These are phyloP conservation scores for Hansenula anomala DNA, from an alignment of 1,139 yeast species.

Conservation along the genomic window DNA sequence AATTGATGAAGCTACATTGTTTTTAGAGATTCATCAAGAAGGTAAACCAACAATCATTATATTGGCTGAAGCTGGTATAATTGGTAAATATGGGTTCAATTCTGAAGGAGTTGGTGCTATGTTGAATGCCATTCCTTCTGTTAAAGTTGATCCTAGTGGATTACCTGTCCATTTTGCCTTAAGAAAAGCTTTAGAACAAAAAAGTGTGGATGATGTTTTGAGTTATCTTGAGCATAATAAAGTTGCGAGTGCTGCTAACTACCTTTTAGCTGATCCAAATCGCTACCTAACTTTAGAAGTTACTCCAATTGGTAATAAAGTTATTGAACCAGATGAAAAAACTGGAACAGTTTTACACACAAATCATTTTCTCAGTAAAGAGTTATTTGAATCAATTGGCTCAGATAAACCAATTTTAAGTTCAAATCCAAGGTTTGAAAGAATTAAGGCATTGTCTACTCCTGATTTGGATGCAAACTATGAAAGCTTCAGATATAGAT, in stretches of 20 bases:
- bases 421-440: slow-evolving; percentile 11
- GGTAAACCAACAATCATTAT: slow-evolving; percentile 15
- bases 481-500: slow-evolving; percentile 9
- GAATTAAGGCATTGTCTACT: slow-evolving; percentile 9
- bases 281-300: slow-evolving; percentile 14
- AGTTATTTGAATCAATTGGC: slow-evolving; percentile 4
- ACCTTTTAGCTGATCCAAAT: slow-evolving; percentile 22
- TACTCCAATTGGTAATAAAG: slow-evolving; percentile 11
- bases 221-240: slow-evolving; percentile 18
- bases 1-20: slow-evolving; percentile 13
- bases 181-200: slow-evolving; percentile 25
- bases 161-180: slow-evolving; percentile 30
- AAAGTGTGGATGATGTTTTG: slow-evolving; percentile 23
- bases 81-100: slow-evolving; percentile 21
- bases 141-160: slow-evolving; percentile 21
- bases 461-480: slow-evolving; percentile 11
- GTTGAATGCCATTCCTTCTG: slow-evolving; percentile 17
- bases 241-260: slow-evolving; percentile 24
- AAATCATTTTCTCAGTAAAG: slow-evolving; percentile 15
- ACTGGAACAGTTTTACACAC: slow-evolving; percentile 16
- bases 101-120: slow-evolving; percentile 15
- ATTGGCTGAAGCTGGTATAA: slow-evolving; percentile 21
- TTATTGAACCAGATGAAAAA: slow-evolving; percentile 7
- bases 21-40: slow-evolving; percentile 14
- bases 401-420: slow-evolving; percentile 8